A percentile compares a stretch with the other conserved stretches of the same genome.
Conservation (phyloP, 139 green algal species). For the Auxenochlorella pyrenoidosa region DNA sequence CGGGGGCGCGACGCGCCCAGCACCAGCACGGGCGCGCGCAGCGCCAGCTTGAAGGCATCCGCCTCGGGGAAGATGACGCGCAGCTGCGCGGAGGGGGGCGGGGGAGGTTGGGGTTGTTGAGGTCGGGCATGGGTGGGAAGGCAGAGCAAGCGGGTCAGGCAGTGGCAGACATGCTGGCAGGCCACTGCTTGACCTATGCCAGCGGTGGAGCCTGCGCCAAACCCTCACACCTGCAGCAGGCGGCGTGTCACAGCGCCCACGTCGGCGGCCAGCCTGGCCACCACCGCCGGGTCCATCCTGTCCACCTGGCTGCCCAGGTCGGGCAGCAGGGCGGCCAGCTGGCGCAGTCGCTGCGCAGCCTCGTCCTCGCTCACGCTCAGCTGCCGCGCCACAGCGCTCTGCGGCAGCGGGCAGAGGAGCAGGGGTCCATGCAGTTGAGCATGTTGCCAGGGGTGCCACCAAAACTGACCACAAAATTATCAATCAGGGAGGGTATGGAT, state of each 20-base stretch:
- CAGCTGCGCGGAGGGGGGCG: slow-evolving; percentile 17
- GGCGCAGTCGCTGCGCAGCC: not conserved
- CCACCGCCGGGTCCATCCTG: not conserved
- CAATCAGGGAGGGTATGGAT: too few species aligned
- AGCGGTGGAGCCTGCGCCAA: too few species aligned
- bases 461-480: too few species aligned
- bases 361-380: slow-evolving; percentile 25
- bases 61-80: slow-evolving; percentile 10
- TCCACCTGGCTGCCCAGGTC: not conserved
- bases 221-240: slow-evolving; percentile 13
- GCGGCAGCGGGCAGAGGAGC: not conserved
- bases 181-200: too few species aligned
- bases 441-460: too few species aligned
- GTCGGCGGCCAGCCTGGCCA: slow-evolving; percentile 1
- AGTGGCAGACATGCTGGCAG: not conserved
- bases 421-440: too few species aligned
- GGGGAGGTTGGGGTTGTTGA: too few species aligned
- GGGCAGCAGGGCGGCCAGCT: slow-evolving; percentile 13
- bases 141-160: not conserved
- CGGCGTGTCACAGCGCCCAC: not conserved
- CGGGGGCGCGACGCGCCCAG: not conserved
- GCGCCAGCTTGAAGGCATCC: slow-evolving; percentile 26
- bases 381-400: not conserved
- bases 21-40: slow-evolving; percentile 19
- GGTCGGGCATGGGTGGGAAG: too few species aligned